Conservation (phyloP, 2,329 filamentous ascomycete species). For the Truncatella angustata region DNA sequence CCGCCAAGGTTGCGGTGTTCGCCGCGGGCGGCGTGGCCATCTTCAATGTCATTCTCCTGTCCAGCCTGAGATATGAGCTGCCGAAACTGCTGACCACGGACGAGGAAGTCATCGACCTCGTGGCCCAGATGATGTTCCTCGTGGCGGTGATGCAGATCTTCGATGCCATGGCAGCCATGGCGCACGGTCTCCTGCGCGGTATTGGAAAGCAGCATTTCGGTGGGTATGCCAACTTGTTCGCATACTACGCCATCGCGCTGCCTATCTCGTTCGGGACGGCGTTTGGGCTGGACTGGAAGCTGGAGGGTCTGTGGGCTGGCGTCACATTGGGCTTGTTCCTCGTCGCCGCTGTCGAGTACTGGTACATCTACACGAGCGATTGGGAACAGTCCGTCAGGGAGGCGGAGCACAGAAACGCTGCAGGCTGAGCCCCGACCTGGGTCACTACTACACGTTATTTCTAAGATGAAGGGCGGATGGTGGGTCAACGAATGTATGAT, state of each 20-base stretch:
- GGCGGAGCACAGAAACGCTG: conserved; percentile 49
- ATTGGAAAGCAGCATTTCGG: conserved; percentile 87
- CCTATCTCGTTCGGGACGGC: conserved; percentile 78
- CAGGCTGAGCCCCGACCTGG: no score
- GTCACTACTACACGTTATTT: no score
- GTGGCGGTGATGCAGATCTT: conserved; percentile 89
- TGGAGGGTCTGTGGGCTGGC: conserved; percentile 80
- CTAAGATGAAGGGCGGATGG: no score
- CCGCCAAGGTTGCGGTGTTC: conserved; percentile 71
- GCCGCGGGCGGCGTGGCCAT: conserved; percentile 70
- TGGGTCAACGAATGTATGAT: no score
- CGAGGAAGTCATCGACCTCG: conserved; percentile 64
- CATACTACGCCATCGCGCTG: conserved; percentile 83
- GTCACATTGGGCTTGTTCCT: conserved; percentile 69
- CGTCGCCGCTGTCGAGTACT: conserved; percentile 52
- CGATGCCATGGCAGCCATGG: conserved; percentile 75
- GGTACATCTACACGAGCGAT: conserved; percentile 49
- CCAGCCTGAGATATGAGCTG: conserved; percentile 67
- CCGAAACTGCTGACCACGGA: conserved; percentile 78
- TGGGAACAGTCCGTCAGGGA: conserved; percentile 54
- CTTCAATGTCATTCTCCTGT: conserved; percentile 73
- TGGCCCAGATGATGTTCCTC: conserved; percentile 70
- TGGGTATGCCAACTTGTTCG: conserved; percentile 81
- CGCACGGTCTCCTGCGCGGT: conserved; percentile 82
- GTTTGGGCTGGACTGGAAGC: conserved; percentile 73